Conservation (phyloP, 2,329 filamentous ascomycete genomes). For the Colletotrichum godetiae region DNA sequence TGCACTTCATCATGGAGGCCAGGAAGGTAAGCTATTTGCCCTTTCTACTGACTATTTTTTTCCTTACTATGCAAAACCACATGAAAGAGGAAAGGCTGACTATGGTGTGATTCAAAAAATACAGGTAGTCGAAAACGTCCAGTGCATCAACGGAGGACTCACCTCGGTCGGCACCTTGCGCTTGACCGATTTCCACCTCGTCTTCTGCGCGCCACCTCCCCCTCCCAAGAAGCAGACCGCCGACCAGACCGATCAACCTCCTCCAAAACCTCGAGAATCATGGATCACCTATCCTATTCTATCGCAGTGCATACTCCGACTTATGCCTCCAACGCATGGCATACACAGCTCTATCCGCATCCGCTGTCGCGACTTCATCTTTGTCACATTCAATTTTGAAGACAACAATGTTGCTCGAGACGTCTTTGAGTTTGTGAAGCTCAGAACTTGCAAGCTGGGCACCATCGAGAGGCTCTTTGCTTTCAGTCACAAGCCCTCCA, state of each 20-base stretch:
- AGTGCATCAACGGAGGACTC: conserved; percentile 69
- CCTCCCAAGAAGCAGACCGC: conserved; percentile 41
- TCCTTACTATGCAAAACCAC: neutral
- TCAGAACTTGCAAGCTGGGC: conserved; percentile 83
- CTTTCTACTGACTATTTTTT: neutral
- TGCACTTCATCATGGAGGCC: conserved; percentile 49
- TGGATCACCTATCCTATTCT: conserved; percentile 98
- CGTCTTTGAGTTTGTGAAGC: conserved; percentile 87
- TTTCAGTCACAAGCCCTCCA: conserved; percentile 83
- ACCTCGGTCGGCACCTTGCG: conserved; percentile 67
- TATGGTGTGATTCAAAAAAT: neutral
- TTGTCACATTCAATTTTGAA: conserved; percentile 88
- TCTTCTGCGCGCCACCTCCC: conserved; percentile 59
- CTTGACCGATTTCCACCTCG: conserved; percentile 72
- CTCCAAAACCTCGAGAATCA: conserved; percentile 68
- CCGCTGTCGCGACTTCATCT: conserved; percentile 92
- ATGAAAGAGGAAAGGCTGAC: conserved; percentile 34
- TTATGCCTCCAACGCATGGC: conserved; percentile 75
- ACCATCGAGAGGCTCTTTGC: conserved; percentile 91
- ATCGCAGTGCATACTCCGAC: conserved; percentile 80
- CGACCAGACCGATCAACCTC: conserved; percentile 21
- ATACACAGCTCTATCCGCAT: conserved; percentile 86
- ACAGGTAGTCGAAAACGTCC: conserved; percentile 67
- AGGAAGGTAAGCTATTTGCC: conserved; percentile 49
- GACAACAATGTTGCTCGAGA: conserved; percentile 81